Evolutionary conservation across 1,284 basidiomycete species (phyloP).

Genomic region (Heterobasidion irregulare): DNA sequence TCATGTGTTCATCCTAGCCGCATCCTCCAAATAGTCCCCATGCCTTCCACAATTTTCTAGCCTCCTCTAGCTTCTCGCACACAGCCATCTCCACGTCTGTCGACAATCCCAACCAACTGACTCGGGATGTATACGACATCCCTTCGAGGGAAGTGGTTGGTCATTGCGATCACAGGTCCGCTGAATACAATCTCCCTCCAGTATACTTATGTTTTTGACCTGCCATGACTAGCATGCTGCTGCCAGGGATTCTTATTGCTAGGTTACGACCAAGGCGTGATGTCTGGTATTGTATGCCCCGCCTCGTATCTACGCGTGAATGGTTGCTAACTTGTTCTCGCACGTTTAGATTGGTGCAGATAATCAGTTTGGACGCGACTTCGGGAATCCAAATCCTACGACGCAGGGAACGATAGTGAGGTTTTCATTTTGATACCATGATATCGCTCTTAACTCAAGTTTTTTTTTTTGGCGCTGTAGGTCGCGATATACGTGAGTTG

Average conservation of each 20-base stretch:
- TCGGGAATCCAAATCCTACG: slow-evolving; percentile 29
- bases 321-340: not conserved
- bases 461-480: slow-evolving; percentile 4
- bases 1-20: no score
- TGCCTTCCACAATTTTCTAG: no score
- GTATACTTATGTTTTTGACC: not conserved
- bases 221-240: slow-evolving; percentile 26
- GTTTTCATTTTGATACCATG: slow-evolving; percentile 1
- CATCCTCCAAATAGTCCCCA: no score
- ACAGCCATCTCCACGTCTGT: not conserved
- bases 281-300: slow-evolving; percentile 32
- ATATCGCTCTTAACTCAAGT: not conserved
- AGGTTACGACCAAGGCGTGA: slow-evolving; percentile 39
- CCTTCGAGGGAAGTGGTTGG: slow-evolving; percentile 1
- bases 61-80: no score
- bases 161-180: not conserved
- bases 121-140: not conserved
- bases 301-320: not conserved
- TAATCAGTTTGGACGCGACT: slow-evolving; percentile 33
- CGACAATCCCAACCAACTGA: not conserved
- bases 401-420: slow-evolving; percentile 32
- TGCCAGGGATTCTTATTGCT: slow-evolving; percentile 35
- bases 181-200: not conserved
- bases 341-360: slow-evolving; percentile 29
- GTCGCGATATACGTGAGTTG: slow-evolving; percentile 18